phyloP scores from a whole-genome alignment of 805 yeast species.

The Scheffersomyces amazonensis region DNA sequence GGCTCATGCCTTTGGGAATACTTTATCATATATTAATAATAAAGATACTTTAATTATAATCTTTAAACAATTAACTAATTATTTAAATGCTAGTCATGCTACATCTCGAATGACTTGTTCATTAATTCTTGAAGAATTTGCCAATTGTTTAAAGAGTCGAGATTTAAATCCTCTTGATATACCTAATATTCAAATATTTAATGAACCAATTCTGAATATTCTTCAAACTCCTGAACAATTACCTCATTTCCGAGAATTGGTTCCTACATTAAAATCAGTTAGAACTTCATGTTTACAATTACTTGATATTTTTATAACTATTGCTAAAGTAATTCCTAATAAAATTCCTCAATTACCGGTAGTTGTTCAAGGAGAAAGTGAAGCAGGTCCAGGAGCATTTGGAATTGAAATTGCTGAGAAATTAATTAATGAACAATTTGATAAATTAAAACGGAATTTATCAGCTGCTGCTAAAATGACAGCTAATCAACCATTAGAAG shows the following conservation, averaged over 20 bases:
- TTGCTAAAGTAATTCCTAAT: conserved; percentile 66
- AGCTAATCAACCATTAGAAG: conserved; percentile 71
- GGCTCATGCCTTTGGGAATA: conserved; percentile 70
- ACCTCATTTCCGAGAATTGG: conserved; percentile 75
- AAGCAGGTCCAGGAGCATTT: conserved; percentile 93
- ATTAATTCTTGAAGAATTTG: conserved; percentile 68
- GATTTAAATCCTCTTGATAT: conserved; percentile 11
- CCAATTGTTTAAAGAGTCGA: conserved; percentile 26
- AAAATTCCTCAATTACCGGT: conserved; percentile 83
- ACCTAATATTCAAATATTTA: conserved; percentile 17
- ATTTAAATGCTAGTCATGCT: conserved; percentile 61
- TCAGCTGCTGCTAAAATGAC: conserved; percentile 69
- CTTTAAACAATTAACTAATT: conserved; percentile 34
- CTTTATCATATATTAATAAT: conserved; percentile 48
- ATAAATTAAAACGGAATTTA: conserved; percentile 59
- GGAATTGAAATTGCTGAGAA: conserved; percentile 73
- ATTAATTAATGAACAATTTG: conserved; percentile 59
- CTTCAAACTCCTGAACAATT: conserved; percentile 42
- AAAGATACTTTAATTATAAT: conserved; percentile 37
- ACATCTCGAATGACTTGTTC: conserved; percentile 77
- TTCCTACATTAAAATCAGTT: conserved; percentile 79
- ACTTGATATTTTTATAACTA: conserved; percentile 71
- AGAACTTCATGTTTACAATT: conserved; percentile 86
- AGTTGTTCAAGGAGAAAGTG: conserved; percentile 89
- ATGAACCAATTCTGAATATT: conserved; percentile 26